Percentiles rank a stretch among this genome's conserved stretches.
Evolutionary conservation across 208 protist genomes (phyloP).

Genomic region (Leishmania major): DNA sequence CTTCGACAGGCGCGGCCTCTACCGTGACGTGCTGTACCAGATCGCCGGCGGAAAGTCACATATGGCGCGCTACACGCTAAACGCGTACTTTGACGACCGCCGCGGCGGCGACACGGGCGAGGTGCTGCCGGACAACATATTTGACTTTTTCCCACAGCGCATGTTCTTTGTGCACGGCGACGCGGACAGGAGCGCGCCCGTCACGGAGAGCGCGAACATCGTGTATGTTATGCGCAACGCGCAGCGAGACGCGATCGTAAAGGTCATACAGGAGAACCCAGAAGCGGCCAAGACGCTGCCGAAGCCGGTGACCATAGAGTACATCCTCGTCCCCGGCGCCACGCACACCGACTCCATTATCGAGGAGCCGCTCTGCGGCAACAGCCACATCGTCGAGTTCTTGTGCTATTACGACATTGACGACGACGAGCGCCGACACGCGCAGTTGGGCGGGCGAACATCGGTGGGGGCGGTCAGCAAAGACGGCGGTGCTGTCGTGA

Average conservation of each 20-base stretch:
- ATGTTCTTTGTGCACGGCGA: conserved; percentile 91
- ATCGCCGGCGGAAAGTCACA: conserved; percentile 55
- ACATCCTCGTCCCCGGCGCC: conserved; percentile 66
- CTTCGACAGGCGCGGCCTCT: conserved; percentile 67
- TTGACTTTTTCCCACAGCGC: conserved; percentile 74
- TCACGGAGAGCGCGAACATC: conserved; percentile 78
- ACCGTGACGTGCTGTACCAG: conserved; percentile 59
- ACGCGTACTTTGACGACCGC: conserved; percentile 74
- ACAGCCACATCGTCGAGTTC: conserved; percentile 77
- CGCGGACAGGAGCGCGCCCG: conserved; percentile 72
- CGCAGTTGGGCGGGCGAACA: conserved; percentile 23
- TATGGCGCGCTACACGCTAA: conserved; percentile 54
- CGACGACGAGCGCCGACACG: conserved; percentile 33
- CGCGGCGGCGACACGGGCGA: conserved; percentile 53
- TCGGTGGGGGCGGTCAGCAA: not conserved
- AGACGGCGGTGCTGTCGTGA: not conserved
- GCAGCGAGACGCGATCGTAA: conserved; percentile 50
- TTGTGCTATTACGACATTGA: conserved; percentile 58
- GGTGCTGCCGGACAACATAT: conserved; percentile 77
- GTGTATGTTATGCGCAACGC: conserved; percentile 70
- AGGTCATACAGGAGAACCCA: conserved; percentile 22
- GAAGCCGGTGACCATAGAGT: conserved; percentile 62
- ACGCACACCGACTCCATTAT: conserved; percentile 86
- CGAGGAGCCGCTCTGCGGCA: conserved; percentile 71
- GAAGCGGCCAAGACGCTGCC: conserved; percentile 27